A percentile compares a stretch with the other conserved stretches of the same genome.
These are phyloP conservation scores for Borealophlyctis nickersoniae DNA, from an alignment of 192 early-diverging fungal species.

Conservation along the genomic window DNA sequence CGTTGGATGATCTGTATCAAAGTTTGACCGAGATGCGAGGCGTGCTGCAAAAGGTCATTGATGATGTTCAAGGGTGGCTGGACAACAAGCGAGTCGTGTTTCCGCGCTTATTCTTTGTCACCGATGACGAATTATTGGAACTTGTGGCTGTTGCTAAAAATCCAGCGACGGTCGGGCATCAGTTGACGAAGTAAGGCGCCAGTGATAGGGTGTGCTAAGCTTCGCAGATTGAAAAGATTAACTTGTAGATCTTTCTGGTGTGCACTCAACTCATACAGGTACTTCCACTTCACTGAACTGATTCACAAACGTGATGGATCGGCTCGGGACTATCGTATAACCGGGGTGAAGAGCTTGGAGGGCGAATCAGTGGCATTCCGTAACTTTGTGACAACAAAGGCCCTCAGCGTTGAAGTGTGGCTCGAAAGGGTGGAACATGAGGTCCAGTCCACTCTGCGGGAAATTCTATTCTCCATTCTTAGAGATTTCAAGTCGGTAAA, in stretches of 20 bases:
- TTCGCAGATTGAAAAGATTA: neutral
- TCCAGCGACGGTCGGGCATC: neutral
- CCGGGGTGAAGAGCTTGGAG: neutral
- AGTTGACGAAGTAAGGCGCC: slow-evolving; percentile 21
- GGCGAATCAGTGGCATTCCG: slow-evolving; percentile 16
- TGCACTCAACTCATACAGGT: too few relatives aligned
- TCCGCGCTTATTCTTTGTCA: slow-evolving; percentile 24
- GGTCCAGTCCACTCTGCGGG: slow-evolving; percentile 1
- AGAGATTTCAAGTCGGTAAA: neutral
- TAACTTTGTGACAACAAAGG: neutral
- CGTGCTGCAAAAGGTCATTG: slow-evolving; percentile 14
- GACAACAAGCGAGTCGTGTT: slow-evolving; percentile 23
- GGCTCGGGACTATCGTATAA: slow-evolving; percentile 3
- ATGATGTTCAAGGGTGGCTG: slow-evolving; percentile 29
- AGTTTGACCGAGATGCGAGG: slow-evolving; percentile 8
- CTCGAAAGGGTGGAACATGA: slow-evolving; percentile 13
- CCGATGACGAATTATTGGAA: slow-evolving; percentile 20
- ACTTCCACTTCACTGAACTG: slow-evolving; percentile 16
- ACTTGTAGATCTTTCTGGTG: slow-evolving; percentile 2
- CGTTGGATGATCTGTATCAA: slow-evolving; percentile 1
- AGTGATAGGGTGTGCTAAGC: too few relatives aligned
- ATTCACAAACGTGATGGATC: neutral
- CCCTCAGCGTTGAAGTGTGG: slow-evolving; percentile 16
- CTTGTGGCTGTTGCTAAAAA: slow-evolving; percentile 12
- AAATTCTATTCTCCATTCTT: slow-evolving; percentile 1